phyloP scores from a whole-genome alignment of 208 protist genomes.

The Porcisia deanei region DNA sequence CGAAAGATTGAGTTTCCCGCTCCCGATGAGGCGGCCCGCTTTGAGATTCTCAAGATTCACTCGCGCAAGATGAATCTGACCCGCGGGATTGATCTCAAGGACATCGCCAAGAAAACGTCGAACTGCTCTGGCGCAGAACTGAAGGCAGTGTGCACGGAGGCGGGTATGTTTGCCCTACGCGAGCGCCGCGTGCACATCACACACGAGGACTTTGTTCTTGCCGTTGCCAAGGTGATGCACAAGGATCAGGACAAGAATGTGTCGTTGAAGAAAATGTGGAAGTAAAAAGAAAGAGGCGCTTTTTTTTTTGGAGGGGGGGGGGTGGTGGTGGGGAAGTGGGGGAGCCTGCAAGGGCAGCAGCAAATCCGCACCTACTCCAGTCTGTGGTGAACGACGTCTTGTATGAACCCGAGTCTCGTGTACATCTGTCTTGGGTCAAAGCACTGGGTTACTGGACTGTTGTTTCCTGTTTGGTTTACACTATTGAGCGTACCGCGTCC shows the following conservation, averaged over 20 bases:
- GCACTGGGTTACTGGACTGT: not conserved
- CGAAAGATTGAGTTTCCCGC: constrained; percentile 99
- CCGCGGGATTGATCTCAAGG: constrained; percentile 98
- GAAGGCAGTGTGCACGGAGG: constrained; percentile 96
- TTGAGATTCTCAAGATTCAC: constrained; percentile 99
- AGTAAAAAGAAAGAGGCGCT: constrained; percentile 36
- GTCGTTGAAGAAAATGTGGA: constrained; percentile 98
- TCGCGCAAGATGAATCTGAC: constrained; percentile 99
- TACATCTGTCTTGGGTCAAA: not conserved
- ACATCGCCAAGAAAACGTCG: constrained; percentile 96
- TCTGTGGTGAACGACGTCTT: not conserved
- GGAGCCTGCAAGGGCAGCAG: not conserved
- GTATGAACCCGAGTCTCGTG: not conserved
- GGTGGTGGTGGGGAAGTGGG: not conserved
- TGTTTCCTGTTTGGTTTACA: not conserved
- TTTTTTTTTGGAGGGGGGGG: not conserved
- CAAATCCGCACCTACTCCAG: too few relatives aligned
- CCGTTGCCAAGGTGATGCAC: constrained; percentile 99
- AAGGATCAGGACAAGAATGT: constrained; percentile 98
- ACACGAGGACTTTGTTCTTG: constrained; percentile 99
- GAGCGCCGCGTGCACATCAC: constrained; percentile 99
- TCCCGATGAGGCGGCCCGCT: constrained; percentile 88
- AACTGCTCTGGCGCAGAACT: constrained; percentile 99
- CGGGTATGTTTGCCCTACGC: constrained; percentile 99
- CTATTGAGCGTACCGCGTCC: not conserved